Conservation (phyloP, 2,329 filamentous ascomycete genomes). For the Mariannaea elegans region DNA sequence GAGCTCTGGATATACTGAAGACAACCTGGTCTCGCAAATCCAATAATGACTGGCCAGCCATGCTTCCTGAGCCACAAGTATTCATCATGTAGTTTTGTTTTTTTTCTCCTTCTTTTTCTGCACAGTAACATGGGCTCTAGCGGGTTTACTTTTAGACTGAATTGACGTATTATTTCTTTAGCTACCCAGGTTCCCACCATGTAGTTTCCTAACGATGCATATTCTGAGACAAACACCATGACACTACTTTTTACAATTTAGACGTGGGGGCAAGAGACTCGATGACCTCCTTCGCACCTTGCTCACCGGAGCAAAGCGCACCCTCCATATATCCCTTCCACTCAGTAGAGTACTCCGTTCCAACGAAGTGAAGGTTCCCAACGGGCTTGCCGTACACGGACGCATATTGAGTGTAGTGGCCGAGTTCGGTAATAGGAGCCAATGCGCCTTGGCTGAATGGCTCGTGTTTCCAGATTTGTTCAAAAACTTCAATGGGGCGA, state of each 20-base stretch:
- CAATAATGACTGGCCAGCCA: slow-evolving; percentile 30
- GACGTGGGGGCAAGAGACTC: slow-evolving; percentile 24
- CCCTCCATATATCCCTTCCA: slow-evolving; percentile 65
- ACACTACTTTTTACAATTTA: slow-evolving; percentile 10
- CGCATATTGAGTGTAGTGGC: slow-evolving; percentile 40
- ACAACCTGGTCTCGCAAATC: slow-evolving; percentile 28
- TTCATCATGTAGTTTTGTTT: slow-evolving; percentile 40
- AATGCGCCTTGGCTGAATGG: slow-evolving; percentile 46
- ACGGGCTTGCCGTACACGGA: slow-evolving; percentile 44
- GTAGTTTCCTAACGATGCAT: too few relatives aligned
- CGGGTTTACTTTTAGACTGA: neutral
- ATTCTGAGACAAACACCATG: neutral
- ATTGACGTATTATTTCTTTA: neutral
- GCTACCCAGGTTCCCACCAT: neutral
- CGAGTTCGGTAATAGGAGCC: slow-evolving; percentile 44
- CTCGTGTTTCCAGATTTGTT: slow-evolving; percentile 47
- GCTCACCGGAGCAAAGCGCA: slow-evolving; percentile 54
- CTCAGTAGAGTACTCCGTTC: slow-evolving; percentile 56
- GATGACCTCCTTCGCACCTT: slow-evolving; percentile 53
- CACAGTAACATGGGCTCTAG: too few relatives aligned
- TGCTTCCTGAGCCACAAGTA: slow-evolving; percentile 31
- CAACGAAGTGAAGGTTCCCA: slow-evolving; percentile 58
- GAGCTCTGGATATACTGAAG: slow-evolving; percentile 30
- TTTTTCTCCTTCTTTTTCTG: too few relatives aligned
- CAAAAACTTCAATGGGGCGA: slow-evolving; percentile 42